phyloP scores from a whole-genome alignment of 2,329 filamentous ascomycete species.

The Penicillium sp. region DNA sequence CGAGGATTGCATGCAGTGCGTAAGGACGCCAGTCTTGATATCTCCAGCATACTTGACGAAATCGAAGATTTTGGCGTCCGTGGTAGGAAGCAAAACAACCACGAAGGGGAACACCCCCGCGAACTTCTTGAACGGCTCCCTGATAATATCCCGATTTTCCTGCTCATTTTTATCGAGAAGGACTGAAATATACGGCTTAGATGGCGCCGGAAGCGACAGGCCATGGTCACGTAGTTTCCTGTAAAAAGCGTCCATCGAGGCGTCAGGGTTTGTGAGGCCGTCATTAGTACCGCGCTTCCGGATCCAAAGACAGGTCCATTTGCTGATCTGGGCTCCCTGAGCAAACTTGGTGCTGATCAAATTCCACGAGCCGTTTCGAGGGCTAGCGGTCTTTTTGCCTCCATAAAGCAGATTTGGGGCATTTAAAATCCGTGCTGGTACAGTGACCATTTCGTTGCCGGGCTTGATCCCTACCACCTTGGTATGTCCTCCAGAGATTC shows the following conservation, averaged over 20 bases:
- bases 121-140: neutral
- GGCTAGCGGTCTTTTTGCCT: neutral
- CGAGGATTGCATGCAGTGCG: conserved; percentile 57
- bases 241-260: neutral
- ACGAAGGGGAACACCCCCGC: neutral
- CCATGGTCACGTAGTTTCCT: conserved; percentile 5
- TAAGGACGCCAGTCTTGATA: conserved; percentile 60
- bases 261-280: neutral
- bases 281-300: neutral
- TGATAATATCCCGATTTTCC: neutral
- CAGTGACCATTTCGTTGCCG: conserved; percentile 10
- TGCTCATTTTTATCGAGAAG: neutral
- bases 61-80: conserved; percentile 57
- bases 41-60: conserved; percentile 66
- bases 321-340: neutral
- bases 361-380: conserved; percentile 17
- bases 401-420: conserved; percentile 16
- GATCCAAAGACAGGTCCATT: conserved; percentile 7
- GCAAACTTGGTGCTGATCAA: conserved; percentile 10
- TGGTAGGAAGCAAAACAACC: conserved; percentile 48
- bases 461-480: conserved; percentile 5
- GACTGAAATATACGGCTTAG: neutral
- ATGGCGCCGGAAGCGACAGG: neutral
- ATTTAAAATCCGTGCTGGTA: conserved; percentile 15
- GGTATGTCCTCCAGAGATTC: neutral